Conservation (phyloP, 495 filamentous ascomycete species). For the Aspergillus coremiiformis region DNA sequence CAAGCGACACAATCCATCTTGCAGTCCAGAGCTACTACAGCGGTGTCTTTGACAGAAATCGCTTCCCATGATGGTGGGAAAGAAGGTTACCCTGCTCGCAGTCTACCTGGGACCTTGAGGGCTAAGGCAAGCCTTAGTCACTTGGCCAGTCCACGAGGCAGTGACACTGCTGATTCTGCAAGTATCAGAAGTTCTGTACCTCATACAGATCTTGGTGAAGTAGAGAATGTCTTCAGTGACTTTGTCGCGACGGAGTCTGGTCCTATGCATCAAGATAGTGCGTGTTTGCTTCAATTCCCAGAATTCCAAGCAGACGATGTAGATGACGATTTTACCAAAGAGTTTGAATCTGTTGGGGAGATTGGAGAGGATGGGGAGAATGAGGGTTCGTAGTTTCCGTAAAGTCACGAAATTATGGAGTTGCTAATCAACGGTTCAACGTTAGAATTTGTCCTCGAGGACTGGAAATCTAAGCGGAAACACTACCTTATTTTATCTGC, state of each 20-base stretch:
- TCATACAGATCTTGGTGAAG: slow-evolving; percentile 62
- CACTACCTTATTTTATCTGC: slow-evolving; percentile 95
- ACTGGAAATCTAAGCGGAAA: slow-evolving; percentile 85
- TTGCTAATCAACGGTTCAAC: slow-evolving; percentile 4
- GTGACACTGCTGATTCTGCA: slow-evolving; percentile 68
- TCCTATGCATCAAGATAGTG: slow-evolving; percentile 17
- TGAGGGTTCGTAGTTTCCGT: slow-evolving; percentile 47
- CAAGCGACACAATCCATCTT: slow-evolving; percentile 36
- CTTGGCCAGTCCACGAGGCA: slow-evolving; percentile 41
- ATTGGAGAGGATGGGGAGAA: slow-evolving; percentile 52
- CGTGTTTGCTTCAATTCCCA: slow-evolving; percentile 37
- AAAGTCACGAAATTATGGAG: background rate
- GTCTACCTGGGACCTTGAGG: slow-evolving; percentile 28
- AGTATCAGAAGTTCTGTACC: slow-evolving; percentile 80
- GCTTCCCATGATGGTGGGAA: slow-evolving; percentile 59
- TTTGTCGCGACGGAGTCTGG: slow-evolving; percentile 32
- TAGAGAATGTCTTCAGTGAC: slow-evolving; percentile 78
- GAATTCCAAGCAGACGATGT: slow-evolving; percentile 48
- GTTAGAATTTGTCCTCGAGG: slow-evolving; percentile 55
- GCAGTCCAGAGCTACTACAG: slow-evolving; percentile 73
- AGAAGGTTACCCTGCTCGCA: slow-evolving; percentile 44
- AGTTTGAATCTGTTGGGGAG: slow-evolving; percentile 73
- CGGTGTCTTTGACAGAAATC: slow-evolving; percentile 70
- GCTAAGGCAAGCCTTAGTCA: slow-evolving; percentile 40
- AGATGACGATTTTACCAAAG: slow-evolving; percentile 58